Conservation (phyloP, 495 filamentous ascomycete species). For the Friedmanniomyces endolithicus region DNA sequence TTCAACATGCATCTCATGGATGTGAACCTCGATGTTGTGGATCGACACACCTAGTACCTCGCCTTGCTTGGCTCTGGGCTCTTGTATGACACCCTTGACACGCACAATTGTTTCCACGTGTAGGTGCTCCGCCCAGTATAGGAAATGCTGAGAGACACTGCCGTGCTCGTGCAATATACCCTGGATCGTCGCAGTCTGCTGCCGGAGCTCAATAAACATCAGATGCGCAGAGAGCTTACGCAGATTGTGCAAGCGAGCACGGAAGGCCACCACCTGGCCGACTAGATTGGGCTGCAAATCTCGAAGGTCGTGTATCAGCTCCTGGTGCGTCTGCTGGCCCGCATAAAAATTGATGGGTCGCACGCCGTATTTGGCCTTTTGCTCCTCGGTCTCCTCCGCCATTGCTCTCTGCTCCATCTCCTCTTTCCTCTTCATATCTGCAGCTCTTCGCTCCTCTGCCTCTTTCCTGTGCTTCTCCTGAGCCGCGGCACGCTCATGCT, state of each 20-base stretch:
- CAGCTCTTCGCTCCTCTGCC: slow-evolving; percentile 23
- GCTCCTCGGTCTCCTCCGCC: slow-evolving; percentile 28
- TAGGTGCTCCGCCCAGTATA: slow-evolving; percentile 58
- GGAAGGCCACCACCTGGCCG: slow-evolving; percentile 64
- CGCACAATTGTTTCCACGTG: slow-evolving; percentile 55
- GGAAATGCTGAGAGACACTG: slow-evolving; percentile 45
- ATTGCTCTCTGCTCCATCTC: slow-evolving; percentile 26
- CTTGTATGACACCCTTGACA: slow-evolving; percentile 31
- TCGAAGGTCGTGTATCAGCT: slow-evolving; percentile 25
- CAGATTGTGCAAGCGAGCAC: slow-evolving; percentile 76
- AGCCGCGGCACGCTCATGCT: slow-evolving; percentile 28
- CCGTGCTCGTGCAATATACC: slow-evolving; percentile 53
- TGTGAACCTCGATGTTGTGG: slow-evolving; percentile 31
- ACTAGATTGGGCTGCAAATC: slow-evolving; percentile 33
- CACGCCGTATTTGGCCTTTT: slow-evolving; percentile 27
- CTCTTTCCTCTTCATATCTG: slow-evolving; percentile 22
- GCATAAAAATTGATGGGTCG: slow-evolving; percentile 33
- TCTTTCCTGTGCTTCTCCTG: slow-evolving; percentile 26
- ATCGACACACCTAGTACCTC: slow-evolving; percentile 37
- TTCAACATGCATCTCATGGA: slow-evolving; percentile 42
- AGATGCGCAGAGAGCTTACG: slow-evolving; percentile 83
- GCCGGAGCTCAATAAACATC: slow-evolving; percentile 78
- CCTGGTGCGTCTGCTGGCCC: slow-evolving; percentile 31
- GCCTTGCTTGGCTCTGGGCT: slow-evolving; percentile 38
- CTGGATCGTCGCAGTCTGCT: slow-evolving; percentile 72